Conservation (phyloP, 2,329 filamentous ascomycete species). For the Stachybotrys echinatus region DNA sequence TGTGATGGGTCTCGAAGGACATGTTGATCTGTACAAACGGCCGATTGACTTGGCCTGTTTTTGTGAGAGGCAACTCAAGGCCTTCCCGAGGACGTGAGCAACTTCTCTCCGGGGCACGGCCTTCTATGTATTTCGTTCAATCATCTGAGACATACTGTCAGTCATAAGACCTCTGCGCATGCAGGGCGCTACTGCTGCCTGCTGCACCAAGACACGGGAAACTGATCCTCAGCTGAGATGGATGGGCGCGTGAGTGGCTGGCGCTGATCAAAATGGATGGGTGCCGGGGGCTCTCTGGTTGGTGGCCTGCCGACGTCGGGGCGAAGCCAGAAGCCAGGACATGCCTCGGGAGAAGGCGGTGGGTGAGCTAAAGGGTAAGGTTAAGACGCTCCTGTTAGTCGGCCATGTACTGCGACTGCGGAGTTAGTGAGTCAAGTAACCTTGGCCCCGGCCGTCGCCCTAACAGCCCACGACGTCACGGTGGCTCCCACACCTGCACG, state of each 20-base stretch:
- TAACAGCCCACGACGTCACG: background rate
- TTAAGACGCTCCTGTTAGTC: background rate
- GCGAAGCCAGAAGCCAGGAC: background rate
- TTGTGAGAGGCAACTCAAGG: no score
- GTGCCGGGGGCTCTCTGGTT: no score
- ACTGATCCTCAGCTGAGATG: no score
- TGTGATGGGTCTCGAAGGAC: no score
- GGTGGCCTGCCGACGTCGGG: background rate
- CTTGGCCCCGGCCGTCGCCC: no score
- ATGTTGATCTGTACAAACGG: no score
- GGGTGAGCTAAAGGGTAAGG: background rate
- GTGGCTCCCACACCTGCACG: background rate
- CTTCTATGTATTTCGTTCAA: no score
- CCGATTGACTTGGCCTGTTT: no score
- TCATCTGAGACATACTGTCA: background rate
- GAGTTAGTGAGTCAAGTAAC: background rate
- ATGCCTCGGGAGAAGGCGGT: background rate
- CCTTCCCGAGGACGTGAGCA: no score
- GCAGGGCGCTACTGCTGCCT: background rate
- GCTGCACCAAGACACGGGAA: background rate
- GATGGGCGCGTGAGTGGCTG: no score
- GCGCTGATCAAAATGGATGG: no score
- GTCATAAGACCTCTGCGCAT: background rate
- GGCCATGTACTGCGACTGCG: background rate
- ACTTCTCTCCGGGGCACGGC: no score